These are phyloP conservation scores for Blastosporella zonata DNA, from an alignment of 1,284 basidiomycete genomes.

Conservation along the genomic window DNA sequence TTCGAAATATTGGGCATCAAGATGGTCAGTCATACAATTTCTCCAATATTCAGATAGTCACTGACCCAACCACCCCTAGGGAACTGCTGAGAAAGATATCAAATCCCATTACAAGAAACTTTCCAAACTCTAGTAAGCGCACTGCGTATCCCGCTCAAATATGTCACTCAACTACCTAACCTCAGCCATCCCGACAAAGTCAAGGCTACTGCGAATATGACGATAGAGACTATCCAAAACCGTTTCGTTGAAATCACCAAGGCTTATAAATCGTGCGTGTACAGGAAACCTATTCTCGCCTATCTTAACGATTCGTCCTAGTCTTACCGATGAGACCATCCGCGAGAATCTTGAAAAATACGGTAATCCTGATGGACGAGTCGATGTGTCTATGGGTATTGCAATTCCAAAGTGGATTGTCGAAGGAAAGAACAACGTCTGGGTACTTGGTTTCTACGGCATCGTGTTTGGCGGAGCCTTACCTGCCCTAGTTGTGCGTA, in stretches of 20 bases:
- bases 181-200: constrained; percentile 96
- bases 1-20: constrained; percentile 91
- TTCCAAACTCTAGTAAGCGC: constrained; percentile 80
- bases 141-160: neutral
- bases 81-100: constrained; percentile 84
- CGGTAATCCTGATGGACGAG: constrained; percentile 95
- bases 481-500: constrained; percentile 78
- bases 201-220: constrained; percentile 79
- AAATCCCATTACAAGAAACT: constrained; percentile 96
- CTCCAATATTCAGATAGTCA: neutral
- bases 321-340: constrained; percentile 90
- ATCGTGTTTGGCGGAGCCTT: constrained; percentile 84
- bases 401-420: constrained; percentile 95
- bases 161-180: neutral
- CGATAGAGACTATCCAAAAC: constrained; percentile 84
- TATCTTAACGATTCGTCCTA: constrained; percentile 26
- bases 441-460: constrained; percentile 88
- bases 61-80: constrained; percentile 33
- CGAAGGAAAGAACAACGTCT: constrained; percentile 88
- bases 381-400: constrained; percentile 94
- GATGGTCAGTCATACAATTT: constrained; percentile 42
- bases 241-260: constrained; percentile 95
- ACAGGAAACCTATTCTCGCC: neutral
- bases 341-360: constrained; percentile 91
- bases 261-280: constrained; percentile 89